Base-by-base conservation (phyloP, 345 rosid genomes). In the Bruguiera gymnorhiza region DNA sequence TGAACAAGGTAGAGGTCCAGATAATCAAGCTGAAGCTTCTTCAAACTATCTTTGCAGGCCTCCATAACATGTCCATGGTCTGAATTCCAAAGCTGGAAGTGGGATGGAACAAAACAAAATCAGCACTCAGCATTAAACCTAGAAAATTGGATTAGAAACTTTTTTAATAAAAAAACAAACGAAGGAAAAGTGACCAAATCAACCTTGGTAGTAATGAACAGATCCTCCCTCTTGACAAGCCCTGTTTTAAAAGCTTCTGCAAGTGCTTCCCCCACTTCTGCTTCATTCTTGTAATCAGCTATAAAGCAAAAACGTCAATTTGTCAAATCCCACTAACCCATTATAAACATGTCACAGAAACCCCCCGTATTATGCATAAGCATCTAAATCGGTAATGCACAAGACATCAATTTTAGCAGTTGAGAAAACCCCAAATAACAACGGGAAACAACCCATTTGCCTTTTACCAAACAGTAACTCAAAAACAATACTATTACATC, bases 1-100 rank as follows among this genome's bases (percentile, higher is more conserved):
- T 93, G 97, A 80, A 91, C 63, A 3, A 93, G 98, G 78, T 80
- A 93, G 67, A 93, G 89, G 69, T 93, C 98, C 54, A 93, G 86
- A 72, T 91, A 93, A 68, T 93, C 91, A 51, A 91, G 88, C 83
- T 77, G 91, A 60, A 93, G 96, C 77, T 93, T 91, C 79, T 91
- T 88, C 67, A 91, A 82, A 77, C 98, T 91, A 74, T 83, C 92
- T 72, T 85, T 88, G 80, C 94, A 93, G 4, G 97, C 97, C 83
- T 91, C 97, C 8, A 83, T 53, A 51, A 86, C 94, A 78, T 93
- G 98, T 6, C 93, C 93, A 55, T 93, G 98, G 66, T 93, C 96
- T n/a, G 97, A 89, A 75, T 91, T 93, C 98, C 98, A 93, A 16
- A 93, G 89, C 98, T 93, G 87, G 63, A 62, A 30, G 10, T 23